A percentile compares a stretch with the other conserved stretches of the same genome.
Evolutionary conservation across 2,329 filamentous ascomycete species (phyloP).

Genomic region (Davidsoniella australis): DNA sequence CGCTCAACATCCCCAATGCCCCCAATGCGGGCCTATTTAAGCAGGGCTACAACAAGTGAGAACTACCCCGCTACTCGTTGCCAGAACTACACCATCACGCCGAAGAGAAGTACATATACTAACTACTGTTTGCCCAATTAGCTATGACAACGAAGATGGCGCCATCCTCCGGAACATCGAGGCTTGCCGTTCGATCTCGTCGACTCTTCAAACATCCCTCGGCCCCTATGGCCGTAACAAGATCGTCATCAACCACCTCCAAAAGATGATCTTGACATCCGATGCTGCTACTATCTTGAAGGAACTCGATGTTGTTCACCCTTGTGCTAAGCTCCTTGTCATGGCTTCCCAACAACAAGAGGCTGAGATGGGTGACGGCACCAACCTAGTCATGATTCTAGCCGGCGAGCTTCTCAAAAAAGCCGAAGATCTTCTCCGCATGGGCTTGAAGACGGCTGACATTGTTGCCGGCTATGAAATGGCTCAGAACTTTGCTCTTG

Average conservation of each 20-base stretch:
- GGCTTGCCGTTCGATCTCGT: slow-evolving; percentile 86
- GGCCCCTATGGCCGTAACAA: slow-evolving; percentile 98
- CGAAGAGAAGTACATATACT: slow-evolving; percentile 16
- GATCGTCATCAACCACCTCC: slow-evolving; percentile 98
- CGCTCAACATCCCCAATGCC: slow-evolving; percentile 85
- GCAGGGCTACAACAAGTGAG: slow-evolving; percentile 86
- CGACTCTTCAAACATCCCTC: slow-evolving; percentile 90
- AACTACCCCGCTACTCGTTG: slow-evolving; percentile 14
- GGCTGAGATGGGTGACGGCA: slow-evolving; percentile 96
- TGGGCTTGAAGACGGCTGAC: slow-evolving; percentile 97
- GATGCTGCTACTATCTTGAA: slow-evolving; percentile 94
- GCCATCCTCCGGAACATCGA: slow-evolving; percentile 97
- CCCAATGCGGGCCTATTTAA: slow-evolving; percentile 93
- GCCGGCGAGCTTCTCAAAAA: slow-evolving; percentile 93
- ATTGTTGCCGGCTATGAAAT: slow-evolving; percentile 93
- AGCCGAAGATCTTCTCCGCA: slow-evolving; percentile 86
- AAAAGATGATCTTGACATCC: slow-evolving; percentile 98
- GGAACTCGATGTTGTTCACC: slow-evolving; percentile 95
- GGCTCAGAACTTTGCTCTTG: slow-evolving; percentile 74
- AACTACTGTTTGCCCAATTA: slow-evolving; percentile 24
- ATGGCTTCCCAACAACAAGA: slow-evolving; percentile 99
- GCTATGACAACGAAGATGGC: slow-evolving; percentile 98
- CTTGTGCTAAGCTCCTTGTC: slow-evolving; percentile 89
- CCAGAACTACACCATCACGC: not conserved
- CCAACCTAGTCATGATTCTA: slow-evolving; percentile 89